Evolutionary conservation across 1,284 basidiomycete species (phyloP).

Genomic region (Cutaneotrichosporon cavernicola): DNA sequence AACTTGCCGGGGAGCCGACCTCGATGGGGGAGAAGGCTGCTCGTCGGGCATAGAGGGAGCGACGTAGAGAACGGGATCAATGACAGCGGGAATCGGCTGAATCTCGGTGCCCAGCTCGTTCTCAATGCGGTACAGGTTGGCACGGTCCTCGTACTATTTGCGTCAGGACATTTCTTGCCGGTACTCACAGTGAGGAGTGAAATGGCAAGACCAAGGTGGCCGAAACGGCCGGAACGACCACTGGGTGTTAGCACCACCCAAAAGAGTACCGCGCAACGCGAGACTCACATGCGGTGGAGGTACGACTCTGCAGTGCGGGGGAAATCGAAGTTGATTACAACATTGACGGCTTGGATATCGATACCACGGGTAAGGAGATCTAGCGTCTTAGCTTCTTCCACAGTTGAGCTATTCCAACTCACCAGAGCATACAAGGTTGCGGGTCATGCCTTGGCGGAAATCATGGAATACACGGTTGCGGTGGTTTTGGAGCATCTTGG

Average conservation of each 20-base stretch:
- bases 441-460: slow-evolving; percentile 96
- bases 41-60: slow-evolving; percentile 55
- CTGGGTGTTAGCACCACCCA: slow-evolving; percentile 50
- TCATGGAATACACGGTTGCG: slow-evolving; percentile 99
- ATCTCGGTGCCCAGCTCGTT: slow-evolving; percentile 98
- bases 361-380: slow-evolving; percentile 98
- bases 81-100: slow-evolving; percentile 85
- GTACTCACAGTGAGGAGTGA: slow-evolving; percentile 72
- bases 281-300: slow-evolving; percentile 65
- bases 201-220: slow-evolving; percentile 95
- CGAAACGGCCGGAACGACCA: slow-evolving; percentile 94
- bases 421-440: slow-evolving; percentile 90
- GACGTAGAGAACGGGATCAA: slow-evolving; percentile 92
- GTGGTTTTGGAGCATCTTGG: slow-evolving; percentile 98
- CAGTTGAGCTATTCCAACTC: slow-evolving; percentile 18
- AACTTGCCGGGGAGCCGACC: slow-evolving; percentile 19
- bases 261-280: background rate
- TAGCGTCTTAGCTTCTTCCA: slow-evolving; percentile 43
- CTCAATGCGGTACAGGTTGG: slow-evolving; percentile 96
- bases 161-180: slow-evolving; percentile 16
- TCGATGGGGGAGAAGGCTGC: slow-evolving; percentile 23
- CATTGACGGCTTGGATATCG: slow-evolving; percentile 99
- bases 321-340: slow-evolving; percentile 99
- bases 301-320: slow-evolving; percentile 99
- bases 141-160: slow-evolving; percentile 82